phyloP scores from a whole-genome alignment of 176 grass and related monocot species.

The Juncus effusus region DNA sequence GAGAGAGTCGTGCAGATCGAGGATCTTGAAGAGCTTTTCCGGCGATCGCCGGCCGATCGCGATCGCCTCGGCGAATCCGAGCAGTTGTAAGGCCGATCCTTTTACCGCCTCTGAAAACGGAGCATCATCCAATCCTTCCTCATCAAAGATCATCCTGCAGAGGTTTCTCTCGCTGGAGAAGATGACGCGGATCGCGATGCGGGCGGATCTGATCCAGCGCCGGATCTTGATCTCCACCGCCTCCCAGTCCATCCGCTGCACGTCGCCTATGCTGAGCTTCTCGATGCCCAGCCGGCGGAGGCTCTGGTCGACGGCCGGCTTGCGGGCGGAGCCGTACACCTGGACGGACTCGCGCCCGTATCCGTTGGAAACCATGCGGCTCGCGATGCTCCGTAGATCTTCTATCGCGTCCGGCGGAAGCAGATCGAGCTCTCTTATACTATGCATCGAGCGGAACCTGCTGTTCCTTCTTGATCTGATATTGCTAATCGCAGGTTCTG shows the following conservation, averaged over 20 bases:
- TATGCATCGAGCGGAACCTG: constrained; percentile 53
- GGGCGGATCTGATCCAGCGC: constrained; percentile 80
- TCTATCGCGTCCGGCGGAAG: constrained; percentile 60
- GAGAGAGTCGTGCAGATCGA: constrained; percentile 82
- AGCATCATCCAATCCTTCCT: constrained; percentile 37
- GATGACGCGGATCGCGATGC: constrained; percentile 48
- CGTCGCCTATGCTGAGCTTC: constrained; percentile 89
- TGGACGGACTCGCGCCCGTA: constrained; percentile 93
- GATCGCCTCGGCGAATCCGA: constrained; percentile 84
- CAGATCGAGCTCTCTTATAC: constrained; percentile 89
- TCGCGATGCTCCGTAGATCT: constrained; percentile 63
- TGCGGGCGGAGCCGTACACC: constrained; percentile 80
- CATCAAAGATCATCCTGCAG: constrained; percentile 73
- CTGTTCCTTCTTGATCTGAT: constrained; percentile 25
- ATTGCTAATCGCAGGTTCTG: constrained; percentile 1
- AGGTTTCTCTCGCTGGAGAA: constrained; percentile 84
- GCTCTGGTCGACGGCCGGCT: constrained; percentile 61
- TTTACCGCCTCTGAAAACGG: constrained; percentile 80
- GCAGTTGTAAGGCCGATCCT: constrained; percentile 77
- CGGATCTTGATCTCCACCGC: constrained; percentile 66
- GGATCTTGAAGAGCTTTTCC: constrained; percentile 92
- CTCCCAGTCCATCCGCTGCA: constrained; percentile 78
- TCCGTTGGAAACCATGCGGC: constrained; percentile 56
- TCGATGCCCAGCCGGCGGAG: constrained; percentile 78
- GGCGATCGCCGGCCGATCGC: constrained; percentile 80